Conservation (phyloP, 108 stramenopile species). For the Skeletonema costatum region DNA sequence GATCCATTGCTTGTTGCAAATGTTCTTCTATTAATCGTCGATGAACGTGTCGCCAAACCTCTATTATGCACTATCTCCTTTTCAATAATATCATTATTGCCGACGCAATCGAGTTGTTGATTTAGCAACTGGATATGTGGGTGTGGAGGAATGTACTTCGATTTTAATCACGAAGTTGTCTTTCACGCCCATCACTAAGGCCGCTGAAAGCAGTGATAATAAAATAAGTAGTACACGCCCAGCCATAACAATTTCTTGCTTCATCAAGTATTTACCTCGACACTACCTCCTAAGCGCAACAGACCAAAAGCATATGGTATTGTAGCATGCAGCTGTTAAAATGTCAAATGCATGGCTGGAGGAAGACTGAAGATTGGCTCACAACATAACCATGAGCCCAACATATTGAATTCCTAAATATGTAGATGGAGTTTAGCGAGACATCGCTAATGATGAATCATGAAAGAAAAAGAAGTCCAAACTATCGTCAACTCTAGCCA, state of each 20-base stretch:
- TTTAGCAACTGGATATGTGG: background rate
- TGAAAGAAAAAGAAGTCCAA: too few species aligned
- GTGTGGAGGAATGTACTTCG: background rate
- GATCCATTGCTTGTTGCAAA: background rate
- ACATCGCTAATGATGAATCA: too few species aligned
- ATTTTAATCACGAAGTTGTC: background rate
- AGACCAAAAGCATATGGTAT: too few species aligned
- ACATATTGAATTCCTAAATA: too few species aligned
- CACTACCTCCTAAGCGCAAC: too few species aligned
- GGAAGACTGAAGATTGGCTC: too few species aligned
- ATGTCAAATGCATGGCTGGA: too few species aligned
- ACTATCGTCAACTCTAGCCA: too few species aligned
- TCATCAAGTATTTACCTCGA: too few species aligned
- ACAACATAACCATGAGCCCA: too few species aligned
- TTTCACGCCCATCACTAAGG: background rate
- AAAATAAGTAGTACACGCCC: background rate
- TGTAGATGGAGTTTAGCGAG: too few species aligned
- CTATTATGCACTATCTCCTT: background rate
- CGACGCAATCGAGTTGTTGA: background rate
- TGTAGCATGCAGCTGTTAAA: too few species aligned
- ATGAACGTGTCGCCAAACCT: background rate
- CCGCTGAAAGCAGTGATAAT: background rate
- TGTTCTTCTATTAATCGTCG: background rate
- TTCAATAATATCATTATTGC: background rate
- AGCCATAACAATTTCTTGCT: background rate